Conservation (phyloP, 1,139 yeast species). For the Geotrichum carabidarum region DNA sequence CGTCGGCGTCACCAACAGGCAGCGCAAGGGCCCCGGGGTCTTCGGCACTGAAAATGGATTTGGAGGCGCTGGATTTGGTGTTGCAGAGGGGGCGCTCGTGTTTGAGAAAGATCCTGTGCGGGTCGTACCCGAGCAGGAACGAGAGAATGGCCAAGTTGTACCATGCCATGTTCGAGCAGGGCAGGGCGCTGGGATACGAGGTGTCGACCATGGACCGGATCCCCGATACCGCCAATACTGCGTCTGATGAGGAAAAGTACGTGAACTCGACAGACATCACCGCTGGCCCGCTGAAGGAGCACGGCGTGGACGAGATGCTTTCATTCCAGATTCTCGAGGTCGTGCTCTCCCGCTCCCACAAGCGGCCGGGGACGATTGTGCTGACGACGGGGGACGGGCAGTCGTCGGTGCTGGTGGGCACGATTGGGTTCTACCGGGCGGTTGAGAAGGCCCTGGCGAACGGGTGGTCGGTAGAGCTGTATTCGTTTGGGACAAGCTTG, state of each 20-base stretch:
- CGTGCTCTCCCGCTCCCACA: constrained; percentile 1
- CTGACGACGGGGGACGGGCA: constrained; percentile 30
- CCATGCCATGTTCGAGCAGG: constrained; percentile 15
- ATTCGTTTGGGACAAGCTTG: constrained; percentile 23
- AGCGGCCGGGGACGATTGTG: constrained; percentile 22
- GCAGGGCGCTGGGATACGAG: constrained; percentile 8
- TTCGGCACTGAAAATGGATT: constrained; percentile 11
- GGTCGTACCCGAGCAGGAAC: constrained; percentile 8
- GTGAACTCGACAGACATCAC: not conserved
- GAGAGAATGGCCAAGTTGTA: constrained; percentile 6
- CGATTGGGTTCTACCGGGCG: constrained; percentile 22
- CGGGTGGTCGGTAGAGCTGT: constrained; percentile 28
- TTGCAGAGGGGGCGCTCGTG: constrained; percentile 24
- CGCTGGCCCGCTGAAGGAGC: constrained; percentile 18
- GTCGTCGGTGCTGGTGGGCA: constrained; percentile 20
- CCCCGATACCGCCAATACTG: not conserved
- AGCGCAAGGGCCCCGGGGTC: not conserved
- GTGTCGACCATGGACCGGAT: constrained; percentile 16
- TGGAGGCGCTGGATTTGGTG: constrained; percentile 22
- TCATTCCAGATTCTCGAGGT: constrained; percentile 19
- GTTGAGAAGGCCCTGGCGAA: constrained; percentile 21
- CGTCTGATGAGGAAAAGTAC: not conserved
- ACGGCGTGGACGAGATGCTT: constrained; percentile 27
- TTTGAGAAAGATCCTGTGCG: constrained; percentile 10
- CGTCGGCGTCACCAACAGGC: not conserved